A percentile compares a stretch with the other conserved stretches of the same genome.
These are phyloP conservation scores for Lachancea cidri DNA, from an alignment of 805 yeast genomes.

Conservation along the genomic window DNA sequence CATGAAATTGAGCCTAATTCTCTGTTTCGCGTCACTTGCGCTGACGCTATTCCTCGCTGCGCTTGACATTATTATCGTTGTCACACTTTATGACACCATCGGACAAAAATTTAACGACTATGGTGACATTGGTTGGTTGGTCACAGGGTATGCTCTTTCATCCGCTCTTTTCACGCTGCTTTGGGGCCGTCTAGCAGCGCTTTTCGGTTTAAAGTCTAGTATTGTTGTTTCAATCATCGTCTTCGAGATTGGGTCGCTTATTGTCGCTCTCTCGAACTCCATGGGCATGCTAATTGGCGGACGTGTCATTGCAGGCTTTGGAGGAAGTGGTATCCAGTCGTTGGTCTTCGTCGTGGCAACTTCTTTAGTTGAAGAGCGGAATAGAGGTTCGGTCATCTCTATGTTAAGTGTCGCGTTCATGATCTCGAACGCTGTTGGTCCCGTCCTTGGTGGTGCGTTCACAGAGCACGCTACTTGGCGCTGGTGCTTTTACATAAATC, in stretches of 20 bases:
- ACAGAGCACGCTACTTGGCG: conserved; percentile 60
- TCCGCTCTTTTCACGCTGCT: conserved; percentile 47
- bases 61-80: conserved; percentile 52
- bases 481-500: conserved; percentile 69
- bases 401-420: conserved; percentile 35
- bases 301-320: conserved; percentile 63
- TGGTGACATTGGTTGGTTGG: conserved; percentile 52
- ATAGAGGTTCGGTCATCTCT: conserved; percentile 23
- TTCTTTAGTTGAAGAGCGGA: conserved; percentile 20
- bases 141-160: conserved; percentile 50
- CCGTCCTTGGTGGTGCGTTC: conserved; percentile 62
- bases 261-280: conserved; percentile 48
- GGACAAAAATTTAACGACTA: conserved; percentile 46
- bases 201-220: conserved; percentile 51
- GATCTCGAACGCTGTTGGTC: conserved; percentile 52
- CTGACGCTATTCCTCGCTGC: conserved; percentile 36
- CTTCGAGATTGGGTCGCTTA: conserved; percentile 58
- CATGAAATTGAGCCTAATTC: background rate
- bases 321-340: conserved; percentile 64
- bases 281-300: conserved; percentile 66
- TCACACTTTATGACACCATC: conserved; percentile 46
- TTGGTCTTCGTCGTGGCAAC: conserved; percentile 51
- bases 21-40: conserved; percentile 16
- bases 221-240: conserved; percentile 44
- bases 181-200: conserved; percentile 53